Evolutionary conservation across 1,284 basidiomycete genomes (phyloP), one percentile per base, ranked within the genome.

Genomic region (Leccinum olivaceoglutinosum): DNA sequence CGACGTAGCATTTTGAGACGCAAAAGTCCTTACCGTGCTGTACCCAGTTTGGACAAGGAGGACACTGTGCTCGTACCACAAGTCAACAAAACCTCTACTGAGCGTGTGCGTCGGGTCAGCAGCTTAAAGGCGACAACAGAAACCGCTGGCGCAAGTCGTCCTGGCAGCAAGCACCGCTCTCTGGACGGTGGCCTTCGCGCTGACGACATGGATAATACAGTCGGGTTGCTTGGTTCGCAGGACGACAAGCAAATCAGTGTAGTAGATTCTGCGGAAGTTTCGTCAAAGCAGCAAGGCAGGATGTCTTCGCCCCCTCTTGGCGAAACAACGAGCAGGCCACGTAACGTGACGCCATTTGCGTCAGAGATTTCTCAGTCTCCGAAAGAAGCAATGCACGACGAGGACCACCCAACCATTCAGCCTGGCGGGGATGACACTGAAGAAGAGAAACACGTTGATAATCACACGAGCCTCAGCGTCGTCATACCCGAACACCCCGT

Each of bases 1-100:
- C 70, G 69, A 55, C 73, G 69, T 6, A 73, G 70, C 63, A 71
- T 74, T 14, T 60, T 74, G 60, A 71, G 59, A 25, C 65, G 72
- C 38, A 70, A 60, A 29, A 51, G 56, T 25, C 54, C 60, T 46
- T 44, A 59, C 32, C 68, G 32, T 7, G 34, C 56, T 16, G 34
- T 44, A 12, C 57, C 60, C 12, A 60, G 29, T 18, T 29, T 14
- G 16, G 59, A 12, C 44, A 51, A 59, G 12, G 59, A 60, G 16
- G 60, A 65, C 54, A 7, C 59, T 3, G 46, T 18, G 34, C 34
- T 65, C 11, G 11, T 14, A 6, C 54, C 25, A 5, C 29, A 34
- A n/a, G 58, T 8, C 18, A 25, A 59, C 16, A 60, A 58, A 39
- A 38, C n/a, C 9, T 36, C 59, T 12, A 55, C 60, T 4, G 55